Conservation (phyloP, 2,329 filamentous ascomycete species). For the Colletotrichum sp. region DNA sequence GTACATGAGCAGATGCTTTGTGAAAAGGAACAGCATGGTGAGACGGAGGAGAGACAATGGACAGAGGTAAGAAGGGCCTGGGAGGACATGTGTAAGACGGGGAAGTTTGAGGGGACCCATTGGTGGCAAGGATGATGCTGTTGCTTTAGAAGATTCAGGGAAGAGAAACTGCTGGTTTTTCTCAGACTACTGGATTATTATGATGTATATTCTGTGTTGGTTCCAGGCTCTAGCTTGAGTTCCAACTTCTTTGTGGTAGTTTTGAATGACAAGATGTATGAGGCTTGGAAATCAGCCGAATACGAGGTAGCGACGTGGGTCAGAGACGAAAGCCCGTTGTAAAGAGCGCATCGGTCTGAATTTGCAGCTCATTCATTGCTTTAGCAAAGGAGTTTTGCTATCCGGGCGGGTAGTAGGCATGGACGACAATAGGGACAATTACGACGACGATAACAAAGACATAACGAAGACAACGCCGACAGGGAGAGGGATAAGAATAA, state of each 20-base stretch:
- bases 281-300: accelerated
- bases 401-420: too few species aligned
- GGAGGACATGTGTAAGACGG: neutral
- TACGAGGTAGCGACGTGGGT: accelerated
- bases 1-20: neutral
- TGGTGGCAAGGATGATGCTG: neutral
- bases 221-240: too few species aligned
- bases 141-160: accelerated
- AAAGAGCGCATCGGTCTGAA: accelerated
- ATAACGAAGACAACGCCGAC: accelerated
- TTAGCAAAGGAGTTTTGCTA: too few species aligned
- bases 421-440: accelerated
- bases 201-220: accelerated
- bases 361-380: too few species aligned
- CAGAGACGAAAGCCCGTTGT: accelerated
- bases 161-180: accelerated
- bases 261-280: accelerated
- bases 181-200: accelerated
- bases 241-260: too few species aligned
- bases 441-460: too few species aligned
- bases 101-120: neutral
- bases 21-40: neutral
- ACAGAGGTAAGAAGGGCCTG: accelerated
- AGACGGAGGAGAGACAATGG: too few species aligned
- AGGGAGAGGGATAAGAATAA: accelerated